Conservation (phyloP, 768 basidiomycete species). For the Daedaleopsis nitida region DNA sequence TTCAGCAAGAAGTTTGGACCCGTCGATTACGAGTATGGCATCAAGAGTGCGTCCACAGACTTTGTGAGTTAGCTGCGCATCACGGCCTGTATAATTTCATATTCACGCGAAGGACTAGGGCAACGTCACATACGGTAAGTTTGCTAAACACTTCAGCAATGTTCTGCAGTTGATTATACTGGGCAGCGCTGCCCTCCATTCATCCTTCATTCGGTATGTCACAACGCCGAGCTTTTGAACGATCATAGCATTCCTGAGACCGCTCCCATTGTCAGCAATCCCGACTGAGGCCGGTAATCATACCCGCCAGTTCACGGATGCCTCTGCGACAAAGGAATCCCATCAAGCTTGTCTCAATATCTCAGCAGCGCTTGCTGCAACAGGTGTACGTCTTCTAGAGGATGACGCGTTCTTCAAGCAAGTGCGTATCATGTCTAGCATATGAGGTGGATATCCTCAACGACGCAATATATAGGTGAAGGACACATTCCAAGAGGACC, state of each 20-base stretch:
- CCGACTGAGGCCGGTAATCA: constrained; percentile 85
- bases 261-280: constrained; percentile 52
- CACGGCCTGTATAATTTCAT: not conserved
- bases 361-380: constrained; percentile 70
- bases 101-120: constrained; percentile 43
- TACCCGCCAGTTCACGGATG: constrained; percentile 64
- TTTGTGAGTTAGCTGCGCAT: constrained; percentile 56
- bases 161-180: not conserved
- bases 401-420: constrained; percentile 64
- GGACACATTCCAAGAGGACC: constrained; percentile 50
- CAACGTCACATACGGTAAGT: constrained; percentile 71
- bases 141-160: not conserved
- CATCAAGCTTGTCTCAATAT: constrained; percentile 70
- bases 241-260: not conserved
- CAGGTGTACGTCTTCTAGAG: constrained; percentile 67
- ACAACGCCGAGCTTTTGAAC: not conserved
- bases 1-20: constrained; percentile 61
- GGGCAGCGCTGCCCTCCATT: constrained; percentile 58
- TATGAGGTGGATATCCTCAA: not conserved
- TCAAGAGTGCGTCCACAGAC: constrained; percentile 74
- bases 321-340: constrained; percentile 60
- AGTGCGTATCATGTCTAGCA: constrained; percentile 34
- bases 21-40: constrained; percentile 68
- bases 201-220: constrained; percentile 67
- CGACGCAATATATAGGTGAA: constrained; percentile 44